Evolutionary conservation across 2,329 filamentous ascomycete genomes (phyloP), one percentile per base, ranked within the genome.

Genomic region (Rosellinia necatrix): DNA sequence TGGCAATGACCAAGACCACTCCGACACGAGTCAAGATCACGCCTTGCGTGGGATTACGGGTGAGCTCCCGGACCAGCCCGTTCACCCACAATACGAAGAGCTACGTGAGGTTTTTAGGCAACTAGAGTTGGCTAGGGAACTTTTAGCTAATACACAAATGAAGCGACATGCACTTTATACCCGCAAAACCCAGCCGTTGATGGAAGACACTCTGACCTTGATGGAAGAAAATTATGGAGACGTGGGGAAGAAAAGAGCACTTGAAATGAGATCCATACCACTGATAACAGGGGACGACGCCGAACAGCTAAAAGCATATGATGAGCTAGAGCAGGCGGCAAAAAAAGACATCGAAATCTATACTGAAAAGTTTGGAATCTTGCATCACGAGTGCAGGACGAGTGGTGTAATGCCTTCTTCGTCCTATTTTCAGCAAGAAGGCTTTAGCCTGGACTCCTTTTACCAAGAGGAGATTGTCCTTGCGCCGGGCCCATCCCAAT

Each of bases 51-150:
- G 69, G 8, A 71, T 71, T 38, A 64, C 61, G n/a, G 67, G 64
- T 42, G 68, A 71, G 19, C 65, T 68, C 4, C 59, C 65, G 1
- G 74, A 76, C n/a, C n/a, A n/a, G 50, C 75, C 77, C 34, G 64
- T 76, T 1, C 79, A 83, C 57, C 80, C 80, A 2, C 67, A 78
- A 3, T 82, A 81, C 60, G 61, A 70, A 9, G 68, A 75, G 15
- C 70, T 83, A 5, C 71, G 77, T 13, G 71, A 74, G 10, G 72
- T 74, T 1, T 72, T 78, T 8, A 75, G 72, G 1, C 76, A 81
- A 15, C 68, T 78, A n/a, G 72, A 77, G 40, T 71, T 79, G 25
- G 77, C 77, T 12, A 73, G 71, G 44, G 80, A 84, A 54, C 73
- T 78, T n/a, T 68, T 75, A 29, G 69, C 72, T 4, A 78, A 82